Percentiles rank a stretch among this genome's conserved stretches.
These are phyloP conservation scores for Coprinopsis marcescibilis DNA, from an alignment of 768 basidiomycete species.

Conservation along the genomic window DNA sequence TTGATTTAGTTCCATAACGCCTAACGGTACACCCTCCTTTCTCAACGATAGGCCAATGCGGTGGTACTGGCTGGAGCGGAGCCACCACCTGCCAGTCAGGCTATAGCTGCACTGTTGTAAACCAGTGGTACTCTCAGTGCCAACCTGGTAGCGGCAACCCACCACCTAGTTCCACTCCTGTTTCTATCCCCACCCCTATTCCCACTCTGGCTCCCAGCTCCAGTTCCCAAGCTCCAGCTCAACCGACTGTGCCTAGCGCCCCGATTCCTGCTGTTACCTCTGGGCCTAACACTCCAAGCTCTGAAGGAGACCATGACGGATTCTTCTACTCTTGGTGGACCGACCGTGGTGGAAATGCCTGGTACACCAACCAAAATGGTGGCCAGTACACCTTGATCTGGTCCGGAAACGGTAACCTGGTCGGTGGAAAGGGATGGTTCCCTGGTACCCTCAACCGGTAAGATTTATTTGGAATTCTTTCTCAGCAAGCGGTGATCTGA, in stretches of 20 bases:
- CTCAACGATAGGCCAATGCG: constrained; percentile 30
- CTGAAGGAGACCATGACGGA: constrained; percentile 25
- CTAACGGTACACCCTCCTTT: background rate
- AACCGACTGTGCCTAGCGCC: no score
- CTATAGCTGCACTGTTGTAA: constrained; percentile 5
- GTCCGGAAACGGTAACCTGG: constrained; percentile 28
- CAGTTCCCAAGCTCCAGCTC: no score
- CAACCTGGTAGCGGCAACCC: constrained; percentile 30
- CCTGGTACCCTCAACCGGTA: constrained; percentile 24
- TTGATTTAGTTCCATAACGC: background rate
- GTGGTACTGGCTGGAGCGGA: constrained; percentile 12
- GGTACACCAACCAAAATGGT: constrained; percentile 22
- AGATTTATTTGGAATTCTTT: background rate
- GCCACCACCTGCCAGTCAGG: constrained; percentile 7
- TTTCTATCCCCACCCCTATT: background rate
- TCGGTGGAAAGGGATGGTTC: constrained; percentile 37
- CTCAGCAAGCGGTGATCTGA: background rate
- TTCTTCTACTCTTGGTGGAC: constrained; percentile 36
- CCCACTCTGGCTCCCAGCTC: no score
- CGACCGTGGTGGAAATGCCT: constrained; percentile 23
- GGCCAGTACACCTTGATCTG: constrained; percentile 30
- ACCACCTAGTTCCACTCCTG: background rate
- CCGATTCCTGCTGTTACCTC: background rate
- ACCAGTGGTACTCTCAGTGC: constrained; percentile 8
- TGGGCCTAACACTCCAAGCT: constrained; percentile 19